Evolutionary conservation across 106 monocot genomes (phyloP).

Genomic region (Platanthera guangdongensis): DNA sequence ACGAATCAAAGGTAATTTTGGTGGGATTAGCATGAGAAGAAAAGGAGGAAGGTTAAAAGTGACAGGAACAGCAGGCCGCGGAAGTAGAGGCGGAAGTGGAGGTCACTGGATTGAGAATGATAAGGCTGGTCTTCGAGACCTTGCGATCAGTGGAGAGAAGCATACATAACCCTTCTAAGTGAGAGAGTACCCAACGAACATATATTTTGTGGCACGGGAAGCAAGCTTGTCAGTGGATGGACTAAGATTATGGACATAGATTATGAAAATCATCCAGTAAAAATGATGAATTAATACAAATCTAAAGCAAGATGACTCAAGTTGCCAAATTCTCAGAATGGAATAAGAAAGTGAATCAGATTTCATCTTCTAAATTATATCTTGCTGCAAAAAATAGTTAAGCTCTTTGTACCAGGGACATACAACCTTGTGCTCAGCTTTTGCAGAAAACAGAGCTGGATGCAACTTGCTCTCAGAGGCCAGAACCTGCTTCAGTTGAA

Average conservation of each 20-base stretch:
- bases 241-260: neutral
- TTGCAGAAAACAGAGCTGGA: slow-evolving; percentile 78
- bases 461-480: slow-evolving; percentile 78
- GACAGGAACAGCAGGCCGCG: too few relatives aligned
- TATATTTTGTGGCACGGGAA: too few relatives aligned
- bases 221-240: neutral
- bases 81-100: too few relatives aligned
- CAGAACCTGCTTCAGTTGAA: slow-evolving; percentile 52
- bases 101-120: too few relatives aligned
- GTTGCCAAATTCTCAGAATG: neutral
- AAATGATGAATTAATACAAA: neutral
- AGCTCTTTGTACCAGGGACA: neutral
- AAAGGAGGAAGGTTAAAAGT: too few relatives aligned
- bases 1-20: too few relatives aligned
- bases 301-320: neutral
- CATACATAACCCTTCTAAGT: too few relatives aligned
- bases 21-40: too few relatives aligned
- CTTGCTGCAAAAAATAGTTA: neutral
- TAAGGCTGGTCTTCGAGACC: too few relatives aligned
- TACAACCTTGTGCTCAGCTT: slow-evolving; percentile 87
- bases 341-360: neutral
- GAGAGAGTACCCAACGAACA: too few relatives aligned
- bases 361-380: neutral
- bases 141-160: too few relatives aligned
- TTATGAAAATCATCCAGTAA: neutral